Evolutionary conservation across 345 rosid species (phyloP), one percentile per base, ranked within the genome.

Genomic region (Cardamine occulta): DNA sequence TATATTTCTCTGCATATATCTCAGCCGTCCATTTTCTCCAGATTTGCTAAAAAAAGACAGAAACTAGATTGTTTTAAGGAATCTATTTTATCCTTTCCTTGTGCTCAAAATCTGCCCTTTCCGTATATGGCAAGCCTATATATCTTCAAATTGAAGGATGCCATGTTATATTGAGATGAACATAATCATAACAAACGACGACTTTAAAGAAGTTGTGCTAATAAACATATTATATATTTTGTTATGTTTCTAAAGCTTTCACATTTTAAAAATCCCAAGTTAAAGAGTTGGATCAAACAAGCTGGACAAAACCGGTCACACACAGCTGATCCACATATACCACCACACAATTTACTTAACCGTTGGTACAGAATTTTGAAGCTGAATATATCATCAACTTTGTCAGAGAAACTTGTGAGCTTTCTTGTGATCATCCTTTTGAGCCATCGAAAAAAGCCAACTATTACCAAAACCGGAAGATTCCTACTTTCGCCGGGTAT

Each of bases 401-500:
- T 28, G 61, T 71, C 59, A 60, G 26, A 3, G 18, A 29, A 42
- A 70, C 15, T 19, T 3, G n/a, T 29, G 23, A 60, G 48, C 21
- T 59, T 71, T 72, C 77, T 64, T 55, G 49, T 44, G 48, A 62
- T 24, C 26, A 14, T 34, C 40, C 52, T 17, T 72, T 26, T 52
- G 61, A 37, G 75, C 68, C 26, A n/a, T 35, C 26, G 26, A 2
- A 21, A 48, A 39, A 72, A 15, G 69, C 53, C 31, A 48, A 29
- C 23, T 29, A 68, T 68, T 54, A 68, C 53, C 17, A 5, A 62
- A 26, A 37, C 45, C 10, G 12, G 29, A 17, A 31, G 53, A 42
- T 8, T 19, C n/a, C 23, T 84, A 94, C 84, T 87, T 88, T 83
- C 85, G 88, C 49, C 93, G 74, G 73, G 88, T 31, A 65, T 91